phyloP scores from a whole-genome alignment of 495 filamentous ascomycete genomes.

The Talaromyces trachyspermus region DNA sequence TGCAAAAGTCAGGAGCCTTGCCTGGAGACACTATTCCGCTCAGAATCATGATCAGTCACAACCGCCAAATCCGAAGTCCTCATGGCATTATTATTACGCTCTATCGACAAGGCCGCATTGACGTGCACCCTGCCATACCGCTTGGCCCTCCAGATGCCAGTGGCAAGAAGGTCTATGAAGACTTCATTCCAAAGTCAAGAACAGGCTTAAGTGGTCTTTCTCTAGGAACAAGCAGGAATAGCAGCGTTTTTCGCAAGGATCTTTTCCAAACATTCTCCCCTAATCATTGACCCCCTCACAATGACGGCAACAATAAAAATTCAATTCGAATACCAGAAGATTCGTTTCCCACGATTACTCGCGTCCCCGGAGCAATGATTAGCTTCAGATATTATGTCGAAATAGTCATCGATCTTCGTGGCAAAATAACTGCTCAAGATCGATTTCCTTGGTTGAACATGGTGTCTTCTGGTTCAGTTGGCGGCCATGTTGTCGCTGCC shows the following conservation, averaged over 20 bases:
- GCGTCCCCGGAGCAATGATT: slow-evolving; percentile 84
- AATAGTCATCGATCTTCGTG: slow-evolving; percentile 83
- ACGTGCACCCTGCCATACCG: slow-evolving; percentile 67
- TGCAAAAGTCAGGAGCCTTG: slow-evolving; percentile 75
- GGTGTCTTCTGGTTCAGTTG: slow-evolving; percentile 40
- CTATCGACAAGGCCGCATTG: slow-evolving; percentile 86
- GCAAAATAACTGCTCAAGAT: slow-evolving; percentile 67
- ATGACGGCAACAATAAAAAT: slow-evolving; percentile 66
- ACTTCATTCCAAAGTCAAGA: slow-evolving; percentile 68
- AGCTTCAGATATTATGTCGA: slow-evolving; percentile 91
- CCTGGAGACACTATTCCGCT: slow-evolving; percentile 78
- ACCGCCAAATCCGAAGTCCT: slow-evolving; percentile 77
- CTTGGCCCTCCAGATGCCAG: slow-evolving; percentile 52
- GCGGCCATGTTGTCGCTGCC: slow-evolving; percentile 40
- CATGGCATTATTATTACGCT: slow-evolving; percentile 90
- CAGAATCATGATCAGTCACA: slow-evolving; percentile 75
- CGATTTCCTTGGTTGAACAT: slow-evolving; percentile 51
- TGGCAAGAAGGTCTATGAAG: slow-evolving; percentile 66
- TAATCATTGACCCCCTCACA: slow-evolving; percentile 70
- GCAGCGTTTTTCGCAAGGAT: slow-evolving; percentile 88
- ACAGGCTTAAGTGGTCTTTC: slow-evolving; percentile 75
- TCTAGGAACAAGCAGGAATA: slow-evolving; percentile 70
- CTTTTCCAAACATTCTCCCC: slow-evolving; percentile 80
- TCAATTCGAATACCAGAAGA: slow-evolving; percentile 83
- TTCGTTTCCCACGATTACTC: slow-evolving; percentile 83